Base-by-base conservation (phyloP, 78 protist species). In the Dictyostelium firmibasis region DNA sequence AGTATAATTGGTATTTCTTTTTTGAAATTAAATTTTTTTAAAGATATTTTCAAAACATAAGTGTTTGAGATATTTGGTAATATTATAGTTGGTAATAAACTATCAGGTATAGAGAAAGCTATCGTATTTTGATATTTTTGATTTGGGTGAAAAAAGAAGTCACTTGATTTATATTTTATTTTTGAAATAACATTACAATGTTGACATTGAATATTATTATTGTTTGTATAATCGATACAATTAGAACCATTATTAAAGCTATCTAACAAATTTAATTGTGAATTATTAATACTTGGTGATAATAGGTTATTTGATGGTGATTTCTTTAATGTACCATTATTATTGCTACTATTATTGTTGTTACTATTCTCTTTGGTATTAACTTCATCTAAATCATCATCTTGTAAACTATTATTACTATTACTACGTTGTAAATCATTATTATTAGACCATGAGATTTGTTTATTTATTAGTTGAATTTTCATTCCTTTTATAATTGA, bases 391-490 rank as follows among this genome's bases (percentile, higher is more conserved):
- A 75, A 27, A 60, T 35, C 36, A 29, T 53, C 38, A 27, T 47
- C 27, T 25, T 38, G 31, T 77, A 50, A 31, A 18, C 27, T 47
- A 27, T 10, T 47, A 47, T 50, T 47, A 33, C 20, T 14, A 79
- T 47, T 27, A 41, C 8, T 31, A 29, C 57, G 27, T 31, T 47
- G 27, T 50, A 53, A 53, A 41, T 50, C 33, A 41, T 18, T n/a
- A 76, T 20, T 76, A 41, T 23, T n/a, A n/a, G 13, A 23, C 60
- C 70, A 87, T 3, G 84, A 77, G n/a, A 35, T 60, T 79, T 79
- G 86, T 36, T 57, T 76, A 87, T 87, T 87, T 3, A 87, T 36
- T 43, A 87, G 62, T 41, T 78, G 77, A 38, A 87, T 38, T 60
- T 64, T 76, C 35, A 87, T 27, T 11, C 86, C 84, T 64, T 87